Evolutionary conservation across 495 filamentous ascomycete genomes (phyloP), one percentile per base, ranked within the genome.

Genomic region (Hypoxylon fuscum): DNA sequence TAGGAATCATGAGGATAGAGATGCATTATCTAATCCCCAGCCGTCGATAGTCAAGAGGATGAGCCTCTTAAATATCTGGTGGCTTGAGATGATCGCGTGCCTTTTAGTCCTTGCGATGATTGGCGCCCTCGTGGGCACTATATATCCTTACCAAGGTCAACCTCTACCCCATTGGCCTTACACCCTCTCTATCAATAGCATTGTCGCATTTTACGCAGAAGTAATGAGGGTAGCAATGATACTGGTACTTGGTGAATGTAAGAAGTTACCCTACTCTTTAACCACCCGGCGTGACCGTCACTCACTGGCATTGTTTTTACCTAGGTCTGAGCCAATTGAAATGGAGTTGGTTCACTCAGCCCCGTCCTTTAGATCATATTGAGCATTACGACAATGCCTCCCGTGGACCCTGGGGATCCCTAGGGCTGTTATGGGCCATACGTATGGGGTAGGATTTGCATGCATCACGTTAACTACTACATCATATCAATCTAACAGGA

Each of bases 271-370:
- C 37, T 8, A 18, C 37, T 17, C 8, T 3, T 40, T 14, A 18
- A 17, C 17, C 17, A 40, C 15, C 9, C n/a, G 12, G n/a, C n/a
- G 15, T 29, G 15, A n/a, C n/a, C 9, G 46, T 22, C 6, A 32
- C 25, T 35, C 11, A 49, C n/a, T n/a, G n/a, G n/a, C 14, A 49
- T 48, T 34, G 5, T 6, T 37, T 35, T 7, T 21, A 25, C 2
- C 12, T 21, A 68, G 65, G 68, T 27, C 44, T 73, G 0, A 63
- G 70, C 8, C 68, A 72, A 48, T 32, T 74, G 23, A 74, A 74
- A 55, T 74, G 69, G 69, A 37, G 43, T 5, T 74, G 71, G 71
- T 74, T 72, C 43, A 38, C 32, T 2, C n/a, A 45, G 5, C 56
- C 56, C 34, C 55, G 62, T 7, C 50, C 58, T 35, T 38, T 69